Conservation (phyloP, 2,329 filamentous ascomycete species). For the Curvularia hawaiiensis region DNA sequence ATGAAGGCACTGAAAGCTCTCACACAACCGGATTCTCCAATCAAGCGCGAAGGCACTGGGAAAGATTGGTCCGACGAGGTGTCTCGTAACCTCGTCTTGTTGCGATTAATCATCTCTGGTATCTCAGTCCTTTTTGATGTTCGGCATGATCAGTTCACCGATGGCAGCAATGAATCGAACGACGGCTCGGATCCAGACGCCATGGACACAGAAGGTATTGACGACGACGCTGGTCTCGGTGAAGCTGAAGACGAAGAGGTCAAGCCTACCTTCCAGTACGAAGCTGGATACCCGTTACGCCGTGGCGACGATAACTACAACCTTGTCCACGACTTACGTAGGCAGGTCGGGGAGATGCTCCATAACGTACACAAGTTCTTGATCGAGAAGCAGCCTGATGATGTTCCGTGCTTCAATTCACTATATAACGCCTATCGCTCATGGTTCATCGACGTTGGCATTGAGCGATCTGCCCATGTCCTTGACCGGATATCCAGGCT, state of each 20-base stretch:
- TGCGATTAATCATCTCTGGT: slow-evolving; percentile 88
- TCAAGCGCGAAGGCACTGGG: slow-evolving; percentile 91
- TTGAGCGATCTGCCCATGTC: slow-evolving; percentile 92
- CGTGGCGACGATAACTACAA: slow-evolving; percentile 65
- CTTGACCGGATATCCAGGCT: slow-evolving; percentile 85
- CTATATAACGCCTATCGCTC: slow-evolving; percentile 91
- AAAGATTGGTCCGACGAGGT: slow-evolving; percentile 99
- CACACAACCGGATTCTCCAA: slow-evolving; percentile 78
- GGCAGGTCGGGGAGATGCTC: slow-evolving; percentile 78
- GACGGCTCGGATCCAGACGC: slow-evolving; percentile 47
- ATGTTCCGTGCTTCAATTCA: slow-evolving; percentile 92
- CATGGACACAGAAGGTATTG: slow-evolving; percentile 53
- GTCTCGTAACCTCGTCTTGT: slow-evolving; percentile 82
- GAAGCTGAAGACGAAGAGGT: slow-evolving; percentile 80
- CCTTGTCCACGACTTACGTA: slow-evolving; percentile 79
- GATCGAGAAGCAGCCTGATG: slow-evolving; percentile 84
- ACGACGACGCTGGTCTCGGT: slow-evolving; percentile 60
- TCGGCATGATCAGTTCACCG: slow-evolving; percentile 45
- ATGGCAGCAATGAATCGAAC: slow-evolving; percentile 57
- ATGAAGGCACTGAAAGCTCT: slow-evolving; percentile 75
- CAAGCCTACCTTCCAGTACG: slow-evolving; percentile 85
- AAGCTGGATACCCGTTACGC: slow-evolving; percentile 81
- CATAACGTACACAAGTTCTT: slow-evolving; percentile 87
- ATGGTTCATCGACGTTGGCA: slow-evolving; percentile 97
- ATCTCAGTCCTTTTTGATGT: slow-evolving; percentile 90